Base-by-base conservation (phyloP, 306 rosid species). In the Lithocarpus polystachyus region DNA sequence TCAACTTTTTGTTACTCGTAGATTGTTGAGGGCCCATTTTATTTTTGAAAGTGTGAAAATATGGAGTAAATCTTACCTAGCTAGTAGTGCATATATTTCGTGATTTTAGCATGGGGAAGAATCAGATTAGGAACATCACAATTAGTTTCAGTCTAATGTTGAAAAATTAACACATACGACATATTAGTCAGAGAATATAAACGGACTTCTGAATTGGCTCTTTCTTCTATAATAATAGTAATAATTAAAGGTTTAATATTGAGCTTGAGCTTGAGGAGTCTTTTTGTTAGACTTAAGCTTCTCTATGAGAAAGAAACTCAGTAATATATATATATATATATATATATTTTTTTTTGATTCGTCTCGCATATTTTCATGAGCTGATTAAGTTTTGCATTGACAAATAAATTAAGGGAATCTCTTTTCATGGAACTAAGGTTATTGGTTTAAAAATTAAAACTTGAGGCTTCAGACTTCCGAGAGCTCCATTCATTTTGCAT, bases 1-100 rank as follows among this genome's bases (percentile, higher is more conserved):
- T 84, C 90, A 84, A 82, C 79, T 56, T 79, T 76, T 45, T 82
- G 82, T 76, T 80, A 79, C 86, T 76, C 70, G 77, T 40, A 40
- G 45, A 40, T 8, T 40, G 45, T 64, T 73, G 74, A 81, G 86
- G 90, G 56, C 89, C 90, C 48, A 40, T 7, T 40, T 9, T 40
- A 40, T 40, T 40, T 40, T 8, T 40, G 45, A 8, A 40, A 40
- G 12, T 9, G 45, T 40, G 12, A 40, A 40, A 40, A 40, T 40
- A 40, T 40, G 45, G 12, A 8, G 45, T 8, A 8, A 40, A 40
- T 9, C 45, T 40, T 40, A 40, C 45, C 45, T 40, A 37, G 43
- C 43, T 37, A 40, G 45, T 12, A 3, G 33, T 23, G 15, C 17
- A 12, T 23, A 23, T 60, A 22, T 23, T 12, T 8, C 24, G 24